Conservation (phyloP, 2,329 filamentous ascomycete species). For the Xylariaceae sp. region DNA sequence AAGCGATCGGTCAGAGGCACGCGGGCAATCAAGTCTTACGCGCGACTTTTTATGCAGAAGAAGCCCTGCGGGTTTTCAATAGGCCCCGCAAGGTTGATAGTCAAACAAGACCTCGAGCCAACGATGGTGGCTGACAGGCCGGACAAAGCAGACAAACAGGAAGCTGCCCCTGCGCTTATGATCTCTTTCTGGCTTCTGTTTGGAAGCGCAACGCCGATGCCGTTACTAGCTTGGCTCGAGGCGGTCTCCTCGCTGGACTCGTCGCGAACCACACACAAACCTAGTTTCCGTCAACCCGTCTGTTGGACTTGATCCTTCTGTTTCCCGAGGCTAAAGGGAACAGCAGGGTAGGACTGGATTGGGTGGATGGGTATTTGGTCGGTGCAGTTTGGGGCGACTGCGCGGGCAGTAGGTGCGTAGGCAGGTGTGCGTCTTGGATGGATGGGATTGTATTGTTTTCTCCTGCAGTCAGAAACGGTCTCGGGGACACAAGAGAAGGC, state of each 20-base stretch:
- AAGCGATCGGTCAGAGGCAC: conserved; percentile 1
- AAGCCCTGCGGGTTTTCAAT: too few species aligned
- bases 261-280: conserved; percentile 6
- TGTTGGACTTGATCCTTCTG: background rate
- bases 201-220: background rate
- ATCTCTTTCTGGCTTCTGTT: conserved; percentile 3
- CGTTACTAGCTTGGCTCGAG: too few species aligned
- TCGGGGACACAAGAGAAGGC: conserved; percentile 7
- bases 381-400: too few species aligned
- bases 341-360: too few species aligned
- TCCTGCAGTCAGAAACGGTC: background rate
- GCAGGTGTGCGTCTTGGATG: conserved; percentile 2
- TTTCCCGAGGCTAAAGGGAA: too few species aligned
- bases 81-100: too few species aligned
- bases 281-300: background rate
- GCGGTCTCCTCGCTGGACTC: conserved; percentile 2
- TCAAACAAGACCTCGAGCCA: too few species aligned
- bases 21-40: background rate
- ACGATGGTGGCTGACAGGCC: background rate
- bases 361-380: too few species aligned
- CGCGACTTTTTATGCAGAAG: too few species aligned
- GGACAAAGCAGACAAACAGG: conserved; percentile 4
- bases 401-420: conserved; percentile 1
- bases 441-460: conserved; percentile 1
- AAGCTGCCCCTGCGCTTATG: conserved; percentile 4